Conservation (phyloP, 73 alveolate species). For the Breviolum minutum region DNA sequence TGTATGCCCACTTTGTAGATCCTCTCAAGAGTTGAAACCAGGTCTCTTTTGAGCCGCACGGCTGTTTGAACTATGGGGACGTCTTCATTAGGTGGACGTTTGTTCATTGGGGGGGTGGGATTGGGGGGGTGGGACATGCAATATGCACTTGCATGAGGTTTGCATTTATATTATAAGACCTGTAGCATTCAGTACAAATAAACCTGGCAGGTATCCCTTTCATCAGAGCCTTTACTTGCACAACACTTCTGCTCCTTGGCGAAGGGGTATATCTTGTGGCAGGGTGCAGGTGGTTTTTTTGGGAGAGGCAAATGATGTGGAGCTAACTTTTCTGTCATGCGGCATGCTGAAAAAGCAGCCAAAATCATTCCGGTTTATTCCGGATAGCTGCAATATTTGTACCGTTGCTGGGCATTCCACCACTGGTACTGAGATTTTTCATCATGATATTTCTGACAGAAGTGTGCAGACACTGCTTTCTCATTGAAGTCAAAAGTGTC, state of each 20-base stretch:
- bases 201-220: conserved; percentile 98
- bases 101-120: background rate
- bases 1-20: too few species aligned
- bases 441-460: background rate
- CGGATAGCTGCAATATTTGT: too few species aligned
- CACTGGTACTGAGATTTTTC: too few species aligned
- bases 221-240: conserved; percentile 98
- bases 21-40: background rate
- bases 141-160: background rate
- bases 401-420: background rate
- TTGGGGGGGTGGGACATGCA: background rate
- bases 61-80: conserved; percentile 93
- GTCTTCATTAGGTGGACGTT: conserved; percentile 53
- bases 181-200: background rate
- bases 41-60: conserved; percentile 95
- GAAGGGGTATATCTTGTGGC: background rate
- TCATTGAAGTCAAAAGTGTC: too few species aligned
- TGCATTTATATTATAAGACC: background rate
- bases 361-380: too few species aligned
- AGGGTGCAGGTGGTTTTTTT: too few species aligned
- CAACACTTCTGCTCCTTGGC: conserved; percentile 96
- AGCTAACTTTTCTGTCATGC: too few species aligned
- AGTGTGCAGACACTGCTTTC: background rate
- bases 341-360: too few species aligned
- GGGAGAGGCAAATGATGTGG: background rate